Evolutionary conservation across 352 stramenopile genomes (phyloP).

Genomic region (Globisporangium nagaii): DNA sequence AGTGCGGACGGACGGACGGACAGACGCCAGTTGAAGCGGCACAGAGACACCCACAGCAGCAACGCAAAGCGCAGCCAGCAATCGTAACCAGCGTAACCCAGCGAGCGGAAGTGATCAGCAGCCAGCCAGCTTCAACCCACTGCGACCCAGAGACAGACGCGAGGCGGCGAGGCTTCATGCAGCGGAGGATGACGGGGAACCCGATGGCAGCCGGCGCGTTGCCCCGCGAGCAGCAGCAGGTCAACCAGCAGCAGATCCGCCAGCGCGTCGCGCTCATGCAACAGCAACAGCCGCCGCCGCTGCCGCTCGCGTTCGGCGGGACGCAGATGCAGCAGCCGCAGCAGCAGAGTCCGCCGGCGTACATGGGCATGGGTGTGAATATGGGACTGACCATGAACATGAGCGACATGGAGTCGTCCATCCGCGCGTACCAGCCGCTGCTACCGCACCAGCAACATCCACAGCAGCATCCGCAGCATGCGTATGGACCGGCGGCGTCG

Average conservation of each 20-base stretch:
- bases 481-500: not conserved
- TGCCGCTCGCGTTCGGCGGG: not conserved
- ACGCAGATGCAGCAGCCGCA: slow-evolving; percentile 10
- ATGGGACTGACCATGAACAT: slow-evolving; percentile 18
- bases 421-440: slow-evolving; percentile 18
- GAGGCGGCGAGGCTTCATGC: slow-evolving; percentile 3
- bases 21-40: not conserved
- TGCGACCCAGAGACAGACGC: not conserved
- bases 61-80: too few relatives aligned
- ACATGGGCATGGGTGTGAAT: slow-evolving; percentile 15
- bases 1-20: too few relatives aligned
- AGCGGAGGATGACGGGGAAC: slow-evolving; percentile 11
- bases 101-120: not conserved
- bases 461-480: not conserved
- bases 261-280: slow-evolving; percentile 5
- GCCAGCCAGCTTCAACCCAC: not conserved
- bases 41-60: not conserved
- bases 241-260: not conserved
- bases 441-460: slow-evolving; percentile 8
- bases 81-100: too few relatives aligned
- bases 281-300: not conserved
- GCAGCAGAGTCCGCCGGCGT: slow-evolving; percentile 15
- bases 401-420: slow-evolving; percentile 21
- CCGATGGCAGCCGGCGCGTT: slow-evolving; percentile 1
- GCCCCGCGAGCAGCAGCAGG: slow-evolving; percentile 9